phyloP scores from a whole-genome alignment of 108 stramenopile genomes.

The Hondaea fermentalgiana region DNA sequence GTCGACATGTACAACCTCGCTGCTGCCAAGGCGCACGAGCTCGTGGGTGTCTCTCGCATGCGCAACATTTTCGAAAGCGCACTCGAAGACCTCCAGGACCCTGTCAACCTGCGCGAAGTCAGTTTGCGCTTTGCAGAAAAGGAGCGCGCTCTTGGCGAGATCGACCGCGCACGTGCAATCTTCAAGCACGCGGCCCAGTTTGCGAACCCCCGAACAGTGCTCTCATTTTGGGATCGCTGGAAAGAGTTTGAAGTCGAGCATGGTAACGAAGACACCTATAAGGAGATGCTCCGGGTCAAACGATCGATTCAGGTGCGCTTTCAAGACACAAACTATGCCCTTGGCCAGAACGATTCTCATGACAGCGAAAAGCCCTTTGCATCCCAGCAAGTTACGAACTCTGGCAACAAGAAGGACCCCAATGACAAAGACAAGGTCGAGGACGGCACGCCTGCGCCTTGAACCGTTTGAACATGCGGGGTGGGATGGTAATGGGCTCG shows the following conservation, averaged over 20 bases:
- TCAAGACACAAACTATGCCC: neutral
- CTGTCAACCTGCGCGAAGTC: constrained; percentile 64
- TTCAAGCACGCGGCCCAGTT: constrained; percentile 83
- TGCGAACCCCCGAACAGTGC: constrained; percentile 75
- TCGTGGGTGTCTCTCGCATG: constrained; percentile 74
- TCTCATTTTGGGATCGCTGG: constrained; percentile 78
- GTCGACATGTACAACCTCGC: constrained; percentile 75
- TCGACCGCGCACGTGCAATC: constrained; percentile 85
- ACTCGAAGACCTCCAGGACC: constrained; percentile 63
- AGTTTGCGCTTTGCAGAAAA: constrained; percentile 83
- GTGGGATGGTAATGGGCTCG: too few species aligned
- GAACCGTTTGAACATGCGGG: too few species aligned
- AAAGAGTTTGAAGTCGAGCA: constrained; percentile 91
- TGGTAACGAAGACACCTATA: constrained; percentile 96
- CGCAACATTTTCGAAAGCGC: constrained; percentile 84
- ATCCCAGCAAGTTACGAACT: too few species aligned
- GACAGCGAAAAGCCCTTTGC: too few species aligned
- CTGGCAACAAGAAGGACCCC: too few species aligned
- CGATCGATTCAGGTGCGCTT: constrained; percentile 82
- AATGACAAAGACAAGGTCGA: too few species aligned
- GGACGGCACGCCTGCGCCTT: too few species aligned
- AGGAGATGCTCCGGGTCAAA: constrained; percentile 88
- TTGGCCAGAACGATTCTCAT: neutral
- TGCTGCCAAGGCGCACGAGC: constrained; percentile 74
- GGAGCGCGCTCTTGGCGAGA: constrained; percentile 81